phyloP scores from a whole-genome alignment of 2,329 filamentous ascomycete genomes.

The Cucurbitaria berberidis region DNA sequence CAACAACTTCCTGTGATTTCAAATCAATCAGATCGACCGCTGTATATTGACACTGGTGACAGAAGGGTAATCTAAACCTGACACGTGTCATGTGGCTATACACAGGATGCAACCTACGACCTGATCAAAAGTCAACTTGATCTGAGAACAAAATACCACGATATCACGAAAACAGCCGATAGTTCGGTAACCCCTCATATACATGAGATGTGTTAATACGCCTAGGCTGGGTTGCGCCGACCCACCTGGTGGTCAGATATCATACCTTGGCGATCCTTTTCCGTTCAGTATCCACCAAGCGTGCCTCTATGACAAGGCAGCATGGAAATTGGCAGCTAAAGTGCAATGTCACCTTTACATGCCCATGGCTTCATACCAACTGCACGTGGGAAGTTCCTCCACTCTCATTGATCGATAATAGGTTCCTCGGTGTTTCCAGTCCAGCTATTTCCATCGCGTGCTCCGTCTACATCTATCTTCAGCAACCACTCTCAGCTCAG shows the following conservation, averaged over 20 bases:
- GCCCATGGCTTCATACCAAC: background rate
- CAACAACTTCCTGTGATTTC: background rate
- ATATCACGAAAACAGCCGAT: background rate
- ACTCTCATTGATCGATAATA: slow-evolving; percentile 11
- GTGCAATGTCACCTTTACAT: background rate
- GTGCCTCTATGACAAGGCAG: slow-evolving; percentile 16
- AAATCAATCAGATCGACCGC: background rate
- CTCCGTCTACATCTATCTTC: background rate
- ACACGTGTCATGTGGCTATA: background rate
- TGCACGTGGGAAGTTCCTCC: slow-evolving; percentile 16
- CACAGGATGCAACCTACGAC: background rate
- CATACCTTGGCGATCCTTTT: background rate
- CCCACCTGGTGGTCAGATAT: background rate
- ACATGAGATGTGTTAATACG: background rate
- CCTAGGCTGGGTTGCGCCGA: background rate
- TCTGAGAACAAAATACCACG: too few relatives aligned
- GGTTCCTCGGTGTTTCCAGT: background rate
- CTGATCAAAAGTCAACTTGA: background rate
- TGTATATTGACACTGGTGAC: background rate
- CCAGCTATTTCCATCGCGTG: background rate
- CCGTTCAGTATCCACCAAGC: slow-evolving; percentile 7
- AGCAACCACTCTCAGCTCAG: background rate
- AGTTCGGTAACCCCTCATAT: background rate
- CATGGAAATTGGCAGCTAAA: slow-evolving; percentile 20
- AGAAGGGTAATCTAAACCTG: too few relatives aligned